These are phyloP conservation scores for Globisporangium nodosum DNA, from an alignment of 352 stramenopile genomes.

Conservation along the genomic window DNA sequence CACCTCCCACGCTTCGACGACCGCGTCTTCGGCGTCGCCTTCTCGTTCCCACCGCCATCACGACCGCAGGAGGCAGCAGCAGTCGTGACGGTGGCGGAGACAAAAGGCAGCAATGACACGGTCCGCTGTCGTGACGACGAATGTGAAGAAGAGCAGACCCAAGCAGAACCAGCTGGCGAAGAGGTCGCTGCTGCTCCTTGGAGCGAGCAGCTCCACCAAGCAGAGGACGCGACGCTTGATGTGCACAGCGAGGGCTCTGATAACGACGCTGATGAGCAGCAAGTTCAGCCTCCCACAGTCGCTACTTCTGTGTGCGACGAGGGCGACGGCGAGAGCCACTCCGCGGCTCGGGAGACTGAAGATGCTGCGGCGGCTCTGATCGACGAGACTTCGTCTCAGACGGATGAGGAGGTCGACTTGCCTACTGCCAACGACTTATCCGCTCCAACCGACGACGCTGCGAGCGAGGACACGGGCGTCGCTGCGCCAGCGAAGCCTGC, in stretches of 20 bases:
- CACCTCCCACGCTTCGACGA: conserved; percentile 36
- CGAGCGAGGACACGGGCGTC: not conserved
- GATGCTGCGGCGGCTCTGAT: not conserved
- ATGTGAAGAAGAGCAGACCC: not conserved
- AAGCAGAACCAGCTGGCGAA: conserved; percentile 6
- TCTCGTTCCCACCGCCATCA: conserved; percentile 18
- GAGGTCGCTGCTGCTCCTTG: not conserved
- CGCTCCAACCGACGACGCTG: not conserved
- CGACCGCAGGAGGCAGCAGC: not conserved
- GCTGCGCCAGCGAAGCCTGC: not conserved
- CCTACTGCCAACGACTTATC: not conserved
- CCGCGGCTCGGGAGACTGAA: no score
- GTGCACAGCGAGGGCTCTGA: not conserved
- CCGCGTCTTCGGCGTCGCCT: conserved; percentile 30
- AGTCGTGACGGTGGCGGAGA: not conserved
- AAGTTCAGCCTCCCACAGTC: no score
- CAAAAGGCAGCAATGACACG: not conserved
- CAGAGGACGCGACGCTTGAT: conserved; percentile 8
- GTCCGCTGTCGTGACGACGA: not conserved
- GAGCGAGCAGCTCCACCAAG: conserved; percentile 3
- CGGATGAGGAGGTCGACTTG: not conserved
- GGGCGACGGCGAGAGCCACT: no score
- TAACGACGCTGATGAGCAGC: no score
- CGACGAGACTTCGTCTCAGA: not conserved
- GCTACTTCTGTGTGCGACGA: no score